Evolutionary conservation across 371 early-diverging fungal species (phyloP), one percentile per base, ranked within the genome.

Genomic region (Mortierella sp.): DNA sequence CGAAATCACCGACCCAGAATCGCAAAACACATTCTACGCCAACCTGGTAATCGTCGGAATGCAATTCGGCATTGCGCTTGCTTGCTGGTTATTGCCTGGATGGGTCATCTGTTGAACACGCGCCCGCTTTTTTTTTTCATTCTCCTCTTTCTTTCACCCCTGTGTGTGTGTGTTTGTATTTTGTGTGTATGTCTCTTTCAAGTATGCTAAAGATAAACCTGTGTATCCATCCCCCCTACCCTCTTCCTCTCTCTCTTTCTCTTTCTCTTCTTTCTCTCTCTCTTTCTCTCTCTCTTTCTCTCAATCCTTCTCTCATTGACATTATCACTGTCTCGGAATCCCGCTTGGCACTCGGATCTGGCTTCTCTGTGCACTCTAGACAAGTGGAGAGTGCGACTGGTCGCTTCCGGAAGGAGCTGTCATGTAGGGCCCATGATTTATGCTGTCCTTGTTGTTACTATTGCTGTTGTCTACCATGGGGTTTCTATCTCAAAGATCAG

Each of bases 1-100:
- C 55, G 92, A 94, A 81, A 91, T 97, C 59, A 85, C 81, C 25
- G 96, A 96, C 84, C 96, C 95, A 21, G 91, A 94, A 80, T 89
- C 94, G 9, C 83, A 85, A 44, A 87, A 87, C 57, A 85, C 87
- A 0, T 94, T 94, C 74, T 97, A 91, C 68, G 94, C 93, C 60
- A 95, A 97, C 82, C 84, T 89, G 60, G 93, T 89, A 90, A 75
- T 80, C 37, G 37, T 37, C 37, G 37, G 37, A 37, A 37, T 37
- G 37, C 37, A 37, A 37, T 37, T 19, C 58, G 23, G 44, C 47
- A 25, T 25, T 21, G 28, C 26, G 21, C 14, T 45, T 26, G 18
- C 57, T 4, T 29, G 19, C 23, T 30, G 25, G 14, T 29, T 47
- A 9, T 37, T 23, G 37, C 9, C 37, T 37, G 37, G 37, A 37